A percentile compares a stretch with the other conserved stretches of the same genome.
These are phyloP conservation scores for Crithidia expoeki DNA, from an alignment of 208 protist genomes.

Conservation along the genomic window DNA sequence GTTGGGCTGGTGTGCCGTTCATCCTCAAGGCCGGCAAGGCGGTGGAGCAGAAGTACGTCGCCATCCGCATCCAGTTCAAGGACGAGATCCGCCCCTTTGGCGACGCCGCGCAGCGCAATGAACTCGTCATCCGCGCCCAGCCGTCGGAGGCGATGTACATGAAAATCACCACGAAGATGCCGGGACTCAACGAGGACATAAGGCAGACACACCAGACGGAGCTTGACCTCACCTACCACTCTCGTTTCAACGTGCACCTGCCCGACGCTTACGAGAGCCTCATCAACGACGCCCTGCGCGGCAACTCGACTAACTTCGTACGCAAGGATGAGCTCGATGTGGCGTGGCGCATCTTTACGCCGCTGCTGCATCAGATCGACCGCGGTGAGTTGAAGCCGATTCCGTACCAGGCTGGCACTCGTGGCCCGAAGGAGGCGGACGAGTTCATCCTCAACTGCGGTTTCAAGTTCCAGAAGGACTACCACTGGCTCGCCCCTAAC, in stretches of 20 bases:
- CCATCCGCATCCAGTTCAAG: constrained; percentile 90
- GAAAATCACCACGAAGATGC: constrained; percentile 90
- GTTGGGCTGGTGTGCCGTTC: constrained; percentile 95
- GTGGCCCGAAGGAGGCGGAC: constrained; percentile 82
- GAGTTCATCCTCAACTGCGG: constrained; percentile 60
- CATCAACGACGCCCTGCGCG: constrained; percentile 84
- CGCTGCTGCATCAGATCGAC: constrained; percentile 90
- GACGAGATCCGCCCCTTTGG: constrained; percentile 86
- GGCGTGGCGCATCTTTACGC: constrained; percentile 92
- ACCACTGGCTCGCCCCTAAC: constrained; percentile 59
- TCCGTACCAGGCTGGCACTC: constrained; percentile 81
- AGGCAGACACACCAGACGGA: constrained; percentile 85
- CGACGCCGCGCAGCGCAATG: constrained; percentile 79
- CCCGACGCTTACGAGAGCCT: constrained; percentile 93
- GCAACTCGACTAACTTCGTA: constrained; percentile 92
- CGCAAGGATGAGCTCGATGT: constrained; percentile 92
- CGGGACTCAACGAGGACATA: constrained; percentile 74
- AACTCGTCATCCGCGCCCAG: constrained; percentile 93
- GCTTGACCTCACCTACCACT: constrained; percentile 90
- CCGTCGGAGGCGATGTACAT: constrained; percentile 93
- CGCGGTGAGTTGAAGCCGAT: constrained; percentile 57
- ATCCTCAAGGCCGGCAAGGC: constrained; percentile 93
- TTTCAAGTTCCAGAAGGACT: constrained; percentile 60
- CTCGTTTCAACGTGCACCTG: constrained; percentile 76
- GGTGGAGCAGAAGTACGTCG: constrained; percentile 82